A percentile compares a stretch with the other conserved stretches of the same genome.
Conservation (phyloP, 2,329 filamentous ascomycete genomes). For the Fusarium irregulare region DNA sequence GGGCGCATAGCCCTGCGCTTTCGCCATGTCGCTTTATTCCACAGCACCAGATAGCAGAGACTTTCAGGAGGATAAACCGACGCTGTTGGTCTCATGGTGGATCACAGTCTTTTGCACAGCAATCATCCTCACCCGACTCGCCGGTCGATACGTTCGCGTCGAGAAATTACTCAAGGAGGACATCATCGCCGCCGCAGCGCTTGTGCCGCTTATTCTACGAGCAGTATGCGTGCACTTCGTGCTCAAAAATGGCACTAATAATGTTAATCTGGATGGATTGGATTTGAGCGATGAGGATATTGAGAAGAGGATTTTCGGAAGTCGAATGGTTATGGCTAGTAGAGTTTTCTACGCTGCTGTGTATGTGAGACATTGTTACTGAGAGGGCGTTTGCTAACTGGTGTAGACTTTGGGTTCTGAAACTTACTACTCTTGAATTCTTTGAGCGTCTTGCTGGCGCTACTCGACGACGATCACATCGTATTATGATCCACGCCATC, state of each 20-base stretch:
- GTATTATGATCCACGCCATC: constrained; percentile 74
- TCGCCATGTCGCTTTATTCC: constrained; percentile 66
- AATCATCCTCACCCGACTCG: constrained; percentile 81
- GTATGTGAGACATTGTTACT: constrained; percentile 62
- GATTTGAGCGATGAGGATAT: constrained; percentile 53
- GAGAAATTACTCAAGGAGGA: constrained; percentile 88
- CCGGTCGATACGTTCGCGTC: constrained; percentile 83
- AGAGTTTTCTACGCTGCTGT: constrained; percentile 87
- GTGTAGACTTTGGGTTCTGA: constrained; percentile 84
- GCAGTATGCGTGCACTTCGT: constrained; percentile 87
- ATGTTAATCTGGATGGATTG: constrained; percentile 65
- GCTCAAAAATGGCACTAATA: constrained; percentile 89
- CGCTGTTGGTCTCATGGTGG: constrained; percentile 93
- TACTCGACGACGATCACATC: constrained; percentile 80
- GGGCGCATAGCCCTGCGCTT: constrained; percentile 29
- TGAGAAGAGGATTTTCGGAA: constrained; percentile 73
- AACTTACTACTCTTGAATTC: constrained; percentile 89
- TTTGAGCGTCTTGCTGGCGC: constrained; percentile 83
- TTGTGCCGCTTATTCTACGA: constrained; percentile 80
- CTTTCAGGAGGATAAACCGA: constrained; percentile 76
- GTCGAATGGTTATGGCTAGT: constrained; percentile 80
- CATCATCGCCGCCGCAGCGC: constrained; percentile 79
- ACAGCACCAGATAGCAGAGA: constrained; percentile 58
- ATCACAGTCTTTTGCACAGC: constrained; percentile 81
- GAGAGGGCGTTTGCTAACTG: constrained; percentile 13